phyloP scores from a whole-genome alignment of 495 filamentous ascomycete species.

The Bathelium albidoporum region DNA sequence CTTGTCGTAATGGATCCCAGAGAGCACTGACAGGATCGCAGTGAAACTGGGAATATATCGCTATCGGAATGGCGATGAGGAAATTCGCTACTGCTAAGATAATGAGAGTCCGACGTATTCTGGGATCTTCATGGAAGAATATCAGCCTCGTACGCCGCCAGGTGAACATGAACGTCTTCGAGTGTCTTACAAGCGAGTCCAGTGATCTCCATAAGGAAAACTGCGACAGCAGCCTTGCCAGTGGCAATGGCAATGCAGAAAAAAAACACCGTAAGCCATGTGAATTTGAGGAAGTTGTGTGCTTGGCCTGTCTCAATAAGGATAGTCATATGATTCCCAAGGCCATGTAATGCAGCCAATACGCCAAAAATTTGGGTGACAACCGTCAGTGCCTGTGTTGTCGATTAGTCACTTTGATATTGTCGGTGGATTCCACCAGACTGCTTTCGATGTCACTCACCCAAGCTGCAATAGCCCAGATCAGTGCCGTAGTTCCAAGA shows the following conservation, averaged over 20 bases:
- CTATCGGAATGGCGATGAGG: neutral
- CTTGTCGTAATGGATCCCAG: neutral
- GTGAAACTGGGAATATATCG: slow-evolving; percentile 1
- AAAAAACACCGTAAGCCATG: slow-evolving; percentile 2
- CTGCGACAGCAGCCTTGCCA: slow-evolving; percentile 3
- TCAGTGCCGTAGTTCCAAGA: neutral
- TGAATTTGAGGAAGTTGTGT: slow-evolving; percentile 3
- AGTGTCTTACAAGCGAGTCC: slow-evolving; percentile 2
- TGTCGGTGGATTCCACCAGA: neutral
- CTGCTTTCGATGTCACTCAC: neutral
- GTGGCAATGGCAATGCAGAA: slow-evolving; percentile 4
- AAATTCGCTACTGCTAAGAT: neutral
- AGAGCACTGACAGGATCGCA: neutral
- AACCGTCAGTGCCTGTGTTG: neutral
- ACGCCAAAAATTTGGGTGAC: neutral
- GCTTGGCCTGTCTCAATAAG: slow-evolving; percentile 1
- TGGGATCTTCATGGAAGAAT: neutral
- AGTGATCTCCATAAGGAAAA: neutral
- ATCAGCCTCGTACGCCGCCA: neutral
- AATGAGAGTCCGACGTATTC: neutral
- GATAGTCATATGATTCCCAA: slow-evolving; percentile 1
- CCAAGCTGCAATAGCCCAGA: slow-evolving; percentile 1
- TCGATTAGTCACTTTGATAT: neutral
- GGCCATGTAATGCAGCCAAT: slow-evolving; percentile 1
- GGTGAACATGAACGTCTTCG: neutral